Base-by-base conservation (phyloP, 257 asterid genomes). In the Linderniella brevidens region DNA sequence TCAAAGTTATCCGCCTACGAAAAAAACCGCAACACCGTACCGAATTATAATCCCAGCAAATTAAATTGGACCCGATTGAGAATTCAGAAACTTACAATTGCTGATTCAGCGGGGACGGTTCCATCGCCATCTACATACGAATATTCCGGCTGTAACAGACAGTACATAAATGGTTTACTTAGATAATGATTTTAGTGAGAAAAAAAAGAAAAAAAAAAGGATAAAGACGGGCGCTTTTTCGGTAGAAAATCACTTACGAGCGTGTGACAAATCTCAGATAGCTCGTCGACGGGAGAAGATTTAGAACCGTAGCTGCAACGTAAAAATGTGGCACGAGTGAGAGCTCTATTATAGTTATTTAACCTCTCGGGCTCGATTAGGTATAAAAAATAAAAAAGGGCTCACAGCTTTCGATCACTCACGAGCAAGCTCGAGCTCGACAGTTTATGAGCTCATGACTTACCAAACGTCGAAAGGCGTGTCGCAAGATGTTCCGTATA, bases 381-480 rank as follows among this genome's bases (percentile, higher is more conserved):
- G n/a, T n/a, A n/a, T n/a, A n/a, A n/a, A n/a, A n/a, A n/a, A n/a
- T n/a, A n/a, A n/a, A n/a, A n/a, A n/a, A n/a, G n/a, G n/a, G n/a
- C n/a, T n/a, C n/a, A n/a, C n/a, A n/a, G n/a, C n/a, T n/a, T n/a
- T n/a, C n/a, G n/a, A n/a, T n/a, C n/a, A n/a, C n/a, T n/a, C n/a
- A n/a, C n/a, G n/a, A n/a, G n/a, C n/a, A n/a, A n/a, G n/a, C n/a
- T n/a, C n/a, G n/a, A n/a, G n/a, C n/a, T n/a, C n/a, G n/a, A n/a
- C n/a, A n/a, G n/a, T n/a, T n/a, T n/a, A n/a, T n/a, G n/a, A n/a
- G n/a, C n/a, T n/a, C n/a, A n/a, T 25, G 32, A 25, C 86, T 7
- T 64, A 86, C 94, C 97, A 67, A 62, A 82, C 87, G 61, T 86
- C 97, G 35, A 77, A 75, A 47, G 97, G 94, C 1, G 93, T 86